Conservation (phyloP, 805 yeast species). For the Spathaspora arborariae region DNA sequence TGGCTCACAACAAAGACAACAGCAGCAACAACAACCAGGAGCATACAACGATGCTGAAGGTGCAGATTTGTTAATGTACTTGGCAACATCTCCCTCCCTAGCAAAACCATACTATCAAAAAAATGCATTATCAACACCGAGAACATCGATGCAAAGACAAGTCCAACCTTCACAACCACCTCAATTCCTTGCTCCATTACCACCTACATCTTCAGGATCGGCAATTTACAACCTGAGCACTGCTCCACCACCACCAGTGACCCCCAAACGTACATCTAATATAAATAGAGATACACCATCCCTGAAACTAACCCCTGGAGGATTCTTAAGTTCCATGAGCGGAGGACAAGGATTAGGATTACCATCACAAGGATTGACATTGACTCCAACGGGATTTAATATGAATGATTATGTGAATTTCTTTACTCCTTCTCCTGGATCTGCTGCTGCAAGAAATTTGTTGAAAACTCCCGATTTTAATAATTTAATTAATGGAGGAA, state of each 20-base stretch:
- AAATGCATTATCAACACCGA: constrained; percentile 21
- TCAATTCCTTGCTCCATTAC: constrained; percentile 3
- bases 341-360: constrained; percentile 23
- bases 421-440: constrained; percentile 67
- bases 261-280: constrained; percentile 31
- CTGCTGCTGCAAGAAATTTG: constrained; percentile 21
- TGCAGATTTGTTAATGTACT: constrained; percentile 73
- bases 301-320: constrained; percentile 35
- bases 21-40: constrained; percentile 14
- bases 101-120: constrained; percentile 35
- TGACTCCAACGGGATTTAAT: constrained; percentile 67
- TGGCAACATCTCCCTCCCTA: constrained; percentile 82
- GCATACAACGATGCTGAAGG: constrained; percentile 55
- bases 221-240: constrained; percentile 13
- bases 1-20: constrained; percentile 32
- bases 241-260: constrained; percentile 41
- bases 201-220: background rate
- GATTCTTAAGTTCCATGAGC: constrained; percentile 23
- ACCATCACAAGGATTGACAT: constrained; percentile 42
- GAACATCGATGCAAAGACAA: constrained; percentile 8
- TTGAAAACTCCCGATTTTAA: constrained; percentile 42
- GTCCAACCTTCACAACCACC: constrained; percentile 3
- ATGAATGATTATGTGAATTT: constrained; percentile 80
- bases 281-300: constrained; percentile 34
- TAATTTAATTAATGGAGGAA: constrained; percentile 18